Base-by-base conservation (phyloP, 352 stramenopile genomes). In the Blastocystis sp. region DNA sequence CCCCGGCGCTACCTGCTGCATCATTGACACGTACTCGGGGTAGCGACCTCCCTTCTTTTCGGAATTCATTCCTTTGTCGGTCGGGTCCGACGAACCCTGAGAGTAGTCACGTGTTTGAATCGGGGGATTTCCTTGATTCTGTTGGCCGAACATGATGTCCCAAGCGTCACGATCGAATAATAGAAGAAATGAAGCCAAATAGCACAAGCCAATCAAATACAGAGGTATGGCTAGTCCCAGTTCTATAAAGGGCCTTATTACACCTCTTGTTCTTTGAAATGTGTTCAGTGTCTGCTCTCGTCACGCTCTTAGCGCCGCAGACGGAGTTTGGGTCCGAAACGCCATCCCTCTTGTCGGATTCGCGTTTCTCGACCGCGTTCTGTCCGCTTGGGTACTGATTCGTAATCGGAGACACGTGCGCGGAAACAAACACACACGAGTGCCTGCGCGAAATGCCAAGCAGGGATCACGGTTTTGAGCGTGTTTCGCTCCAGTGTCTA, bases 131-230 rank as follows among this genome's bases (percentile, higher is more conserved):
- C 45, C 74, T 51, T 85, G 74, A 67, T 67, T 59, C 39, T 85
- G 74, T 45, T 31, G 50, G 51, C 70, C 70, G 35, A 67, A 67
- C 74, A 85, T 85, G 13, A 69, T 12, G 31, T 51, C 19, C 50
- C 26, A 85, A 41, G 39, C 19, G 37, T 16, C 59, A 59, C 21
- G 26, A 39, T 59, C 37, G 21, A 69, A 35, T 55, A 41, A 59
- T 51, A 69, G 55, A 85, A 85, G 74, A 69, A 69, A 85, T 85
- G 50, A 69, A 85, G 26, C 74, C 50, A 37, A 85, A 50, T 69
- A 13, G 9, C 39, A 29, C 29, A 3, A 69, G 16, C 74, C 74
- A 85, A 85, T 85, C 41, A 85, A 62, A 85, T 85, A 24, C 31
- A 29, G 65, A 6, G 66, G 33, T 45, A 77, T 35, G 26, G 24